Evolutionary conservation across 2,329 filamentous ascomycete genomes (phyloP).

Genomic region (Orbilia blumenaviensis): DNA sequence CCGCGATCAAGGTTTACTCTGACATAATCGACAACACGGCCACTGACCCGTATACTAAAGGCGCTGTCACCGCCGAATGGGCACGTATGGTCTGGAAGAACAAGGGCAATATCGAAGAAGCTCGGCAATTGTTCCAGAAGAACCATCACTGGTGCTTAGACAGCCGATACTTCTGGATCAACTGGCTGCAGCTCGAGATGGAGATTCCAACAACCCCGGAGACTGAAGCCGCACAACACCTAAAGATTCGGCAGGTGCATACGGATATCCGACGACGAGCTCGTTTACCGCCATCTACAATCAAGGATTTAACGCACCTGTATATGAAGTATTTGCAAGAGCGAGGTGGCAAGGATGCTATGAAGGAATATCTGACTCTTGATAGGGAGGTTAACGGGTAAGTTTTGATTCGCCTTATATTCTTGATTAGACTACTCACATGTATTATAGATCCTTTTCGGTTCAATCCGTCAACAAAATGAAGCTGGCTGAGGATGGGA

Average conservation of each 20-base stretch:
- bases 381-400: constrained; percentile 89
- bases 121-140: constrained; percentile 81
- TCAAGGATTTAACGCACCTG: constrained; percentile 77
- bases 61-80: constrained; percentile 87
- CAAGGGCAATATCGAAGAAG: constrained; percentile 81
- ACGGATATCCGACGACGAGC: constrained; percentile 78
- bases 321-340: constrained; percentile 89
- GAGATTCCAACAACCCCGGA: constrained; percentile 77
- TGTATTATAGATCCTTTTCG: constrained; percentile 61
- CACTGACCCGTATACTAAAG: constrained; percentile 81
- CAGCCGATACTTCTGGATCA: constrained; percentile 87
- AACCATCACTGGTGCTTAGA: constrained; percentile 86
- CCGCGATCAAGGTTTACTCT: constrained; percentile 84
- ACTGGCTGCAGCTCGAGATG: constrained; percentile 87
- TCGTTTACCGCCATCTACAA: constrained; percentile 71
- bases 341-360: constrained; percentile 80
- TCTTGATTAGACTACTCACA: neutral
- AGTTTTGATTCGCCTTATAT: constrained; percentile 57
- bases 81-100: constrained; percentile 86
- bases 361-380: constrained; percentile 83
- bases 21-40: constrained; percentile 77
- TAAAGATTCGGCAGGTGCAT: constrained; percentile 82
- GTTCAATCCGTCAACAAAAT: constrained; percentile 61
- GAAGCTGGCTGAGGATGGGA: constrained; percentile 60
- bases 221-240: constrained; percentile 72